Evolutionary conservation across 768 basidiomycete genomes (phyloP), one percentile per base, ranked within the genome.

Genomic region (Mycena polygramma): DNA sequence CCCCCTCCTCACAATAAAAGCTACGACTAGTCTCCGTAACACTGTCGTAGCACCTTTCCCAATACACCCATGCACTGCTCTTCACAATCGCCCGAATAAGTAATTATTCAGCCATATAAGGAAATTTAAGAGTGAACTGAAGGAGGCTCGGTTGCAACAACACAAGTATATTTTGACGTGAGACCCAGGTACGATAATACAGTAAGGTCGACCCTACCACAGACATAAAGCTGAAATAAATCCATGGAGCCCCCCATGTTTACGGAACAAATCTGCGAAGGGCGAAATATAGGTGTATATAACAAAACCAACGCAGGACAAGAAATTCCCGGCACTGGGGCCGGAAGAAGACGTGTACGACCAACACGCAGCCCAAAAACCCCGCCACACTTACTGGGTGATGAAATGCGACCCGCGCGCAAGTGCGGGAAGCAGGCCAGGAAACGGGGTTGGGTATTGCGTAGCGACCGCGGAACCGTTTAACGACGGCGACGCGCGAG

Each of bases 381-480:
- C 66, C 66, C 59, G 66, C 66, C 66, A 68, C n/a, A 68, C 61
- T 17, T 68, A 68, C 66, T 61, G 66, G 54, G 58, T 39, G 26
- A 30, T 30, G 30, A 30, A 30, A 30, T 30, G 30, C 30, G 6
- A 30, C 30, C 30, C 30, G 30, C 30, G 30, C 30, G 2, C 9
- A 8, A 6, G 51, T 15, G 4, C 36, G 8, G 39, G 10, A 41
- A 6, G n/a, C 39, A 39, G 66, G 66, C 61, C 66, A 61, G 66
- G 66, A 68, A 68, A 68, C 59, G 66, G 66, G 58, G 57, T 43
- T 61, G 66, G 66, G 66, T 43, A 35, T 30, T 37, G 66, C 66
- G 52, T 46, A 15, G 53, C 39, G 41, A 17, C 14, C 22, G 10
- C 20, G 22, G 39, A 30, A n/a, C 41, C 2, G 46, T 45, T 36